phyloP scores from a whole-genome alignment of 2,329 filamentous ascomycete genomes.

The Allantophomopsis lycopodina region DNA sequence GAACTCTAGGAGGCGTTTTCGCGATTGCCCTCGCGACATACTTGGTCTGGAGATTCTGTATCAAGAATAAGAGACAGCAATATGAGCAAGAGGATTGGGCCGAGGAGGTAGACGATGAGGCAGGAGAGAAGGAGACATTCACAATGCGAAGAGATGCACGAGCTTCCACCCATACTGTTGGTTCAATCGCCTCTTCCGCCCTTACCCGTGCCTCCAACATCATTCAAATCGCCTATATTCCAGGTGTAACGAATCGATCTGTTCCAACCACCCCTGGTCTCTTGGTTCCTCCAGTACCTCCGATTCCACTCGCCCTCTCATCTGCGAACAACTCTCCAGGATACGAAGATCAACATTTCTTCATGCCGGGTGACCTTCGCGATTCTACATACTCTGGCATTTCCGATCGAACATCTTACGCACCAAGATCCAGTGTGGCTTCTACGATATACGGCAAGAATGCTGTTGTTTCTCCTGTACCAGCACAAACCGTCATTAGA shows the following conservation, averaged over 20 bases:
- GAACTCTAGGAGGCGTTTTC: constrained; percentile 75
- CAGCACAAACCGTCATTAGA: constrained; percentile 75
- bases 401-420: constrained; percentile 47
- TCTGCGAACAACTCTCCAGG: constrained; percentile 38
- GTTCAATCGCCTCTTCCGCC: constrained; percentile 89
- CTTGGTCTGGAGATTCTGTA: constrained; percentile 75
- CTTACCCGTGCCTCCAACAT: constrained; percentile 95
- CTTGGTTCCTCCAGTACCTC: constrained; percentile 83
- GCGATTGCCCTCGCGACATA: constrained; percentile 63
- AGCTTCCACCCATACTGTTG: constrained; percentile 71
- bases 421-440: constrained; percentile 58
- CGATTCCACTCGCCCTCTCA: constrained; percentile 61
- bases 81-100: constrained; percentile 45
- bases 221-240: constrained; percentile 98
- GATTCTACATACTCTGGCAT: constrained; percentile 82
- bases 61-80: constrained; percentile 64
- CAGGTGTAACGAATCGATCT: constrained; percentile 87
- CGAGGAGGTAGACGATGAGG: constrained; percentile 32
- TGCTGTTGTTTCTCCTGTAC: constrained; percentile 63
- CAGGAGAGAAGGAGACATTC: constrained; percentile 34
- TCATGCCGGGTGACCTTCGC: constrained; percentile 78
- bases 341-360: constrained; percentile 76
- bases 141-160: constrained; percentile 43
- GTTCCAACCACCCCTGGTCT: constrained; percentile 69
- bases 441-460: constrained; percentile 92